Evolutionary conservation across 352 stramenopile genomes (phyloP).

Genomic region (Elongisporangium senticosum): DNA sequence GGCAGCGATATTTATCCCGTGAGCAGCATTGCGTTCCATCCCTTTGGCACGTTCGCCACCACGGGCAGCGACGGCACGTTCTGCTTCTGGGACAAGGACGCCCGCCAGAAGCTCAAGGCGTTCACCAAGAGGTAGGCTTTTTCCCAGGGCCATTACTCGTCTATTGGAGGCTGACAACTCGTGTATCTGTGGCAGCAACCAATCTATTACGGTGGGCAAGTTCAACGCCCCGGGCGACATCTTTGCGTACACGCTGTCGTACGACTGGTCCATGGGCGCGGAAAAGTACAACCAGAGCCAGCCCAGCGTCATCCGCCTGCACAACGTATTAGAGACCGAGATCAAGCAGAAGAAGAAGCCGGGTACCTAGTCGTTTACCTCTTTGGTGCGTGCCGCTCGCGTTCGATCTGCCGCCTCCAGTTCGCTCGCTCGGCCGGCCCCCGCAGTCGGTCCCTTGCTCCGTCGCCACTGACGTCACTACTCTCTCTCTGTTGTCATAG

Average conservation of each 20-base stretch:
- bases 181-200: slow-evolving; percentile 56
- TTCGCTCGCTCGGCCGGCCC: slow-evolving; percentile 3
- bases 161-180: too few relatives aligned
- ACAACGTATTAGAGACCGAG: slow-evolving; percentile 90
- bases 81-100: slow-evolving; percentile 99
- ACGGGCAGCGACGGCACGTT: slow-evolving; percentile 93
- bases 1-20: slow-evolving; percentile 85
- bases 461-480: background rate
- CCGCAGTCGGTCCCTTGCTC: background rate
- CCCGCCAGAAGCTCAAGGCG: slow-evolving; percentile 94
- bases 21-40: slow-evolving; percentile 89
- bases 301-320: slow-evolving; percentile 91
- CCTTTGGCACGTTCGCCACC: slow-evolving; percentile 94
- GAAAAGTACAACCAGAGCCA: slow-evolving; percentile 84
- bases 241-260: slow-evolving; percentile 95
- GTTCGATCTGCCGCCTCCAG: background rate
- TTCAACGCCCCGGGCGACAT: slow-evolving; percentile 94
- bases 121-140: slow-evolving; percentile 66
- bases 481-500: slow-evolving; percentile 17
- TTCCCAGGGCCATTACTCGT: background rate
- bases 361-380: slow-evolving; percentile 50
- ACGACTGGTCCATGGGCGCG: slow-evolving; percentile 96
- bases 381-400: slow-evolving; percentile 13
- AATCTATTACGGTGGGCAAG: slow-evolving; percentile 86
- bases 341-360: slow-evolving; percentile 95